Conservation (phyloP, 495 filamentous ascomycete species). For the Echria macrotheca region DNA sequence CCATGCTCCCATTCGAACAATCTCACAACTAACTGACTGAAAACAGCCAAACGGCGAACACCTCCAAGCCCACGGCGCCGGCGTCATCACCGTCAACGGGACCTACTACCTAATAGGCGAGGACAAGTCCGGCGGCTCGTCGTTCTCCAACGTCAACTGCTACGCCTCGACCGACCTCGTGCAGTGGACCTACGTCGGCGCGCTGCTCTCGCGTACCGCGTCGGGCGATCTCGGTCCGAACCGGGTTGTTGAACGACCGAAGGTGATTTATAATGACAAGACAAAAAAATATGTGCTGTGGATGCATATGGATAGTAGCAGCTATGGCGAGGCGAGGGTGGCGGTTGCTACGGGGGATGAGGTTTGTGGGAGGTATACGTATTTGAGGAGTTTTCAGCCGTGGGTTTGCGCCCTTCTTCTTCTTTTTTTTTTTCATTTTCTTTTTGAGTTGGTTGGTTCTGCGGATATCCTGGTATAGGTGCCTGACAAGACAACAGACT, state of each 20-base stretch:
- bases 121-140: slow-evolving; percentile 54
- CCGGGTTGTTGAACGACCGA: slow-evolving; percentile 60
- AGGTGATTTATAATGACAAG: slow-evolving; percentile 54
- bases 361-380: slow-evolving; percentile 55
- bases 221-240: slow-evolving; percentile 57
- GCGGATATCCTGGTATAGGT: not conserved
- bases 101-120: slow-evolving; percentile 62
- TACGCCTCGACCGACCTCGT: slow-evolving; percentile 54
- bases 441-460: too few relatives aligned
- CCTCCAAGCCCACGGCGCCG: slow-evolving; percentile 57
- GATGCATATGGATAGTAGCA: slow-evolving; percentile 61
- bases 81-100: slow-evolving; percentile 47
- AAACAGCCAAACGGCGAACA: slow-evolving; percentile 46
- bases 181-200: slow-evolving; percentile 55
- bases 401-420: too few relatives aligned
- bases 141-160: slow-evolving; percentile 57
- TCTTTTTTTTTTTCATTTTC: too few relatives aligned
- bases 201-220: slow-evolving; percentile 44
- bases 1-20: not conserved
- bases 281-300: slow-evolving; percentile 53
- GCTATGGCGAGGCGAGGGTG: slow-evolving; percentile 59
- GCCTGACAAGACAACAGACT: not conserved
- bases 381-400: slow-evolving; percentile 24
- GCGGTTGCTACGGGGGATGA: slow-evolving; percentile 54
- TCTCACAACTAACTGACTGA: not conserved